Base-by-base conservation (phyloP, 2,329 filamentous ascomycete species). In the Phyllosticta paracitricarpa region DNA sequence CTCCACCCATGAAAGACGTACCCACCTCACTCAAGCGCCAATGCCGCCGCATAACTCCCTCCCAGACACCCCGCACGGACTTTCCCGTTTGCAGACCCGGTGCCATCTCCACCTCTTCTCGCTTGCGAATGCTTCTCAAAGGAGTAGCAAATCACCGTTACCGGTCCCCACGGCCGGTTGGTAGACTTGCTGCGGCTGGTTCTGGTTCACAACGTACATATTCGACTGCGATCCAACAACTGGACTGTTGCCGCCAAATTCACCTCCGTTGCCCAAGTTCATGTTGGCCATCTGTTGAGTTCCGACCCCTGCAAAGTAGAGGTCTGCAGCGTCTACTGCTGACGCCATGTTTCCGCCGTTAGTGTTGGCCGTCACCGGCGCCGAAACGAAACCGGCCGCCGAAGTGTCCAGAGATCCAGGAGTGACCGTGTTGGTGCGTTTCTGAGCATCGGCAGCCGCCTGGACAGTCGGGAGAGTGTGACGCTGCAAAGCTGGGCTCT, bases 401-500 rank as follows among this genome's bases (percentile, higher is more conserved):
- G 60, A 25, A 7, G 63, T 61, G 35, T 58, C 55, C 8, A 68
- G 69, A 52, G 72, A 70, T 3, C 72, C 62, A n/a, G 65, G 62
- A 14, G 66, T 64, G 26, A 53, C 24, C 4, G 51, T 56, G 24
- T 24, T 33, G 56, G 51, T 61, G 22, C 73, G 68, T 1, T 69
- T 68, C 1, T 65, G 68, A 0, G 71, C 71, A 24, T 71, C 70
- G 8, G 73, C 68, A 4, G 72, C 71, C 9, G 82, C 81, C 62
- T 79, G 76, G 19, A 80, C 81, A 0, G 83, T 82, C 0, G 85
- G 84, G 0, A 89, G 74, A 17, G 80, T 78, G 61, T 89, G 83
- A 65, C 84, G 87, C 75, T 97, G 94, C 51, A 99, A 79, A 0
- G 92, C 92, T 0, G 93, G 92, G 2, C 88, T 93, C 59, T 96